Percentiles rank a stretch among this genome's conserved stretches.
These are phyloP conservation scores for Moelleriella libera DNA, from an alignment of 2,329 filamentous ascomycete species.

Conservation along the genomic window DNA sequence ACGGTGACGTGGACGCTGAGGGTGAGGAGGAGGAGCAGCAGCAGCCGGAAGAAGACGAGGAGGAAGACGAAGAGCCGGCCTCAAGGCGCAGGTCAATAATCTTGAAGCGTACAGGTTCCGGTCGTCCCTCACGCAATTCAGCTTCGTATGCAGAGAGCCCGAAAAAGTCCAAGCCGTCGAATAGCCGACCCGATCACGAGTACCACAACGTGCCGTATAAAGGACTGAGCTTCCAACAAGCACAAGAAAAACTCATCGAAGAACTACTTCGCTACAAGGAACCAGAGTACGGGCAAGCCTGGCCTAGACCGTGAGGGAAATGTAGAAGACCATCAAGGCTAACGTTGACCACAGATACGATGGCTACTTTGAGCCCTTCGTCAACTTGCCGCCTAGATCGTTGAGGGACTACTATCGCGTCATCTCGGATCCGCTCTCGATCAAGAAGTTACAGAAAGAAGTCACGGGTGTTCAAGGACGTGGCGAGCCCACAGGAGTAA, in stretches of 20 bases:
- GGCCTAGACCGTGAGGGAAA: background rate
- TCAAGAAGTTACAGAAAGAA: constrained; percentile 64
- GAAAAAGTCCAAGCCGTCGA: constrained; percentile 18
- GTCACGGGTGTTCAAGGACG: constrained; percentile 61
- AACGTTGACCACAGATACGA: constrained; percentile 39
- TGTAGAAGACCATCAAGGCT: constrained; percentile 4
- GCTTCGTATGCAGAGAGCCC: constrained; percentile 16
- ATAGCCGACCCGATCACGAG: constrained; percentile 33
- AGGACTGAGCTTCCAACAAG: constrained; percentile 66
- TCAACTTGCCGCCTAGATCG: constrained; percentile 60
- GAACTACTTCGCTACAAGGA: constrained; percentile 59
- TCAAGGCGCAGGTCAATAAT: constrained; percentile 24
- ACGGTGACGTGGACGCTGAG: constrained; percentile 17
- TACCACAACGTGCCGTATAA: constrained; percentile 48
- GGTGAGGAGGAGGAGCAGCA: constrained; percentile 13
- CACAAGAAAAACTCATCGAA: constrained; percentile 72
- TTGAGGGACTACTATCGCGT: constrained; percentile 78
- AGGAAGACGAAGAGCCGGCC: constrained; percentile 11
- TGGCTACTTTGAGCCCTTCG: constrained; percentile 59
- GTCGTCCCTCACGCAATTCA: constrained; percentile 18
- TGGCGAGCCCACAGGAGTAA: constrained; percentile 45
- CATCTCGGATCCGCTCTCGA: constrained; percentile 66
- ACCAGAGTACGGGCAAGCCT: constrained; percentile 35
- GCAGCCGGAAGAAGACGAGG: background rate
- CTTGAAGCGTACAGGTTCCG: constrained; percentile 21